These are phyloP conservation scores for Dendrocalamus sinicus DNA, from an alignment of 176 grass and related monocot genomes.

Conservation along the genomic window DNA sequence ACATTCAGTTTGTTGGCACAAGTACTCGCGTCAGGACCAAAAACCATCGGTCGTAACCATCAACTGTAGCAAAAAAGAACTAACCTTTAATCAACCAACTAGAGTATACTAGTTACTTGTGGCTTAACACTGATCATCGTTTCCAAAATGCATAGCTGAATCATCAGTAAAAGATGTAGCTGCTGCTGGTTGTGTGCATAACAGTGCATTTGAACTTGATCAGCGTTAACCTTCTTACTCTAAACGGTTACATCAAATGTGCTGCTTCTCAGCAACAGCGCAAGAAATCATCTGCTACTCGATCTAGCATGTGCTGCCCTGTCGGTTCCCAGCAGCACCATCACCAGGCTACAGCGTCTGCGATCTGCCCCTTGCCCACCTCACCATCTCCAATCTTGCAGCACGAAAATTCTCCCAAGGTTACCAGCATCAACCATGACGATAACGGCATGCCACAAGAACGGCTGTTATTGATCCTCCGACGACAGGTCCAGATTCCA, in stretches of 20 bases:
- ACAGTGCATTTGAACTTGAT: no score
- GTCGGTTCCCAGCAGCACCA: not conserved
- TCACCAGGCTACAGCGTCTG: not conserved
- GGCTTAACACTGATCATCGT: no score
- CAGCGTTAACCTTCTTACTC: not conserved
- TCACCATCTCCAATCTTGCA: not conserved
- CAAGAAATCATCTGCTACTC: no score
- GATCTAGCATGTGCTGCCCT: not conserved
- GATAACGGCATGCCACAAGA: not conserved
- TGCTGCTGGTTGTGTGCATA: not conserved
- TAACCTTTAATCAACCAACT: no score
- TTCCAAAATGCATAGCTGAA: no score
- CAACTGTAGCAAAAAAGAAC: no score
- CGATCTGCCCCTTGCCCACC: not conserved
- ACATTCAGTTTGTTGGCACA: no score
- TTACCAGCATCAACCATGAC: not conserved
- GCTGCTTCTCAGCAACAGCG: not conserved
- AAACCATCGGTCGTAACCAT: no score
- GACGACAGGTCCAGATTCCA: not conserved
- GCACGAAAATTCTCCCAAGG: not conserved
- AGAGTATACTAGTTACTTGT: no score
- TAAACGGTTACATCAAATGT: not conserved
- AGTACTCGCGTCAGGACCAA: no score
- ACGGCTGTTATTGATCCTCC: not conserved
- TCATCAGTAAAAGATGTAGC: no score